Conservation (phyloP, 805 yeast genomes). For the Saccharomycopsis lassenensis region DNA sequence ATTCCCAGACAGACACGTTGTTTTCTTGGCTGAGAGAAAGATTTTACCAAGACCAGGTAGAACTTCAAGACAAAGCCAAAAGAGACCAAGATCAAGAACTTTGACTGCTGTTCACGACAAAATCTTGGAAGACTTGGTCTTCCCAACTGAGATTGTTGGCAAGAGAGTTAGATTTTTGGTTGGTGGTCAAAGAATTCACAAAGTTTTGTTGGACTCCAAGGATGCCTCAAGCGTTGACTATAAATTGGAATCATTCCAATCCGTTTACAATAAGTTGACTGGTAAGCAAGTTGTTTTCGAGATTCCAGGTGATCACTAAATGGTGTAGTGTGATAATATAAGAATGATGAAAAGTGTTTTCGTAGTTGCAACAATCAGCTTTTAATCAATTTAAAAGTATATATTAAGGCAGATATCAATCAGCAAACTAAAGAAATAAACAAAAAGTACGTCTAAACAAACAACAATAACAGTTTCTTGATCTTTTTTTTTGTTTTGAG, state of each 20-base stretch:
- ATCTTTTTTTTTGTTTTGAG: too few relatives aligned
- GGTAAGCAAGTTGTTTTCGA: slow-evolving; percentile 99
- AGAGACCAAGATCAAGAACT: slow-evolving; percentile 99
- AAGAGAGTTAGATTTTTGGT: slow-evolving; percentile 98
- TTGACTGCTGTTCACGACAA: slow-evolving; percentile 97
- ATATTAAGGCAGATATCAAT: background rate
- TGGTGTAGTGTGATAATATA: slow-evolving; percentile 7
- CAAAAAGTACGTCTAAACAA: too few relatives aligned
- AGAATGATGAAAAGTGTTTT: background rate
- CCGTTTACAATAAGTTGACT: slow-evolving; percentile 95
- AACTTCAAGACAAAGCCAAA: slow-evolving; percentile 85
- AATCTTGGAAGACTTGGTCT: slow-evolving; percentile 96
- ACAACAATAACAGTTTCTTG: too few relatives aligned
- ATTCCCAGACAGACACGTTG: slow-evolving; percentile 99
- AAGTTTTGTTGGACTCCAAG: slow-evolving; percentile 95
- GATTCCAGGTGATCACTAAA: slow-evolving; percentile 54
- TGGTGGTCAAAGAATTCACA: slow-evolving; percentile 98
- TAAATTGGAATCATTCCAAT: slow-evolving; percentile 99
- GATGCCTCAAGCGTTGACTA: slow-evolving; percentile 94
- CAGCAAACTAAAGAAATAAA: too few relatives aligned
- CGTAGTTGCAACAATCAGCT: background rate
- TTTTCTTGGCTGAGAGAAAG: slow-evolving; percentile 98
- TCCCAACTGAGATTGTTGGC: slow-evolving; percentile 99
- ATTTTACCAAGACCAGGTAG: slow-evolving; percentile 99
- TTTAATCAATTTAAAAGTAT: background rate